Base-by-base conservation (phyloP, 2,329 filamentous ascomycete genomes). In the Cadophora malorum region DNA sequence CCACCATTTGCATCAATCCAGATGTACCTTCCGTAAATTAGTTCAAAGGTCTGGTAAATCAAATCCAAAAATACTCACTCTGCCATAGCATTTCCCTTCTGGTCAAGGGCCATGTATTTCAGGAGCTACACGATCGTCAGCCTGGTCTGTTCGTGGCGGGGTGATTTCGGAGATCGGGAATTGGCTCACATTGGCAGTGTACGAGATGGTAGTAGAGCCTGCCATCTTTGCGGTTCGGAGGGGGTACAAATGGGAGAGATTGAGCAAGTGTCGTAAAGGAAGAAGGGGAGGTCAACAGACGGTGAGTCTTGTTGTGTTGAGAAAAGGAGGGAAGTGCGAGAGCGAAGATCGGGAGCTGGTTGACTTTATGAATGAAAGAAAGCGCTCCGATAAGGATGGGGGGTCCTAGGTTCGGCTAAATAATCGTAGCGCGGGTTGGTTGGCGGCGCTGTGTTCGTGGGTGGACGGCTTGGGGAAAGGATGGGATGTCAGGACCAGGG, bases 51-150 rank as follows among this genome's bases (percentile, higher is more conserved):
- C 84, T 50, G 4, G 25, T 21, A 50, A 31, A 67, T 25, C 41
- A 21, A 49, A 21, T 25, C 8, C 33, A 9, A 0, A 0, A 10
- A 55, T 60, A 97, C 89, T 84, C 97, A 97, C 85, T 97, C 95
- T 79, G 94, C 95, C 82, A 97, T 96, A 79, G 96, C 86, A 76
- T 84, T 85, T 81, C 94, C 94, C 81, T 91, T 92, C 85, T 98
- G 95, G 81, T 94, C 91, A 78, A 98, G 92, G 78, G 86, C 85
- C 83, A 96, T 89, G 87, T 95, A 98, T 83, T 97, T 97, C 81
- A 91, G 84, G 81, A 97, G 90, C 93, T 97, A 81, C 77, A 62
- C 50, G 33, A 63, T n/a, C 7, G 67, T 74, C 69, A 73, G 67
- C 58, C 49, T 53, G 53, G 52, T 55, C 49, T 53, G 53, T 41